phyloP scores from a whole-genome alignment of 2,329 filamentous ascomycete species.

The Claviceps digitariae region DNA sequence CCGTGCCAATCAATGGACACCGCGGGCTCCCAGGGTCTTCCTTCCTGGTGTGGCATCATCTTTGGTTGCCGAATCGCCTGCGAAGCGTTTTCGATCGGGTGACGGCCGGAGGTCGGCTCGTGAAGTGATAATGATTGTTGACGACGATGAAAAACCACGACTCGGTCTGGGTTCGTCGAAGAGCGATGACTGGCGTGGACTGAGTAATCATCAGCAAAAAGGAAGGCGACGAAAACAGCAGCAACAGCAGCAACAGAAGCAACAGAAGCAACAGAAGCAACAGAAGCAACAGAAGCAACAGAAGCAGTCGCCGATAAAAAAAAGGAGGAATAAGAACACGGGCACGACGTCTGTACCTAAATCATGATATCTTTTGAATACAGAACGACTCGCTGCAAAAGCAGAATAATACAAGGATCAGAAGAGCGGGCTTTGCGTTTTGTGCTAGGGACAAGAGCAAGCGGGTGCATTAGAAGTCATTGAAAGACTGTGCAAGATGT shows the following conservation, averaged over 20 bases:
- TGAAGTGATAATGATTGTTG: neutral
- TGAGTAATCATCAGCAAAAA: neutral
- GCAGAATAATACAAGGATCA: neutral
- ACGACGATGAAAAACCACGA: neutral
- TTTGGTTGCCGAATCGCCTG: neutral
- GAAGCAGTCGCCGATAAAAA: conserved; percentile 15
- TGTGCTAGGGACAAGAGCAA: neutral
- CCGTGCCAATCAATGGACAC: neutral
- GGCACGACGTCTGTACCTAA: neutral
- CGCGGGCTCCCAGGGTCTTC: neutral
- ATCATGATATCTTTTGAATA: neutral
- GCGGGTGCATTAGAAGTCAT: neutral
- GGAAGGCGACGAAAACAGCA: neutral
- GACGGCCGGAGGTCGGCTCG: no score
- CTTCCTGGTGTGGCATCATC: neutral
- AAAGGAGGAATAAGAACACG: neutral
- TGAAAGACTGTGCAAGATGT: neutral
- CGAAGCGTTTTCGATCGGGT: neutral
- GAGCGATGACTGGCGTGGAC: neutral
- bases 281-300: neutral
- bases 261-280: conserved; percentile 11
- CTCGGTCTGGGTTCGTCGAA: no score
- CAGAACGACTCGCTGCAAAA: neutral
- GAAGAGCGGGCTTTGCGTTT: neutral
- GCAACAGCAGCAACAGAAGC: neutral